Percentiles rank a stretch among this genome's conserved stretches.
phyloP scores from a whole-genome alignment of 1,284 basidiomycete genomes.

The Marasmius sp. region DNA sequence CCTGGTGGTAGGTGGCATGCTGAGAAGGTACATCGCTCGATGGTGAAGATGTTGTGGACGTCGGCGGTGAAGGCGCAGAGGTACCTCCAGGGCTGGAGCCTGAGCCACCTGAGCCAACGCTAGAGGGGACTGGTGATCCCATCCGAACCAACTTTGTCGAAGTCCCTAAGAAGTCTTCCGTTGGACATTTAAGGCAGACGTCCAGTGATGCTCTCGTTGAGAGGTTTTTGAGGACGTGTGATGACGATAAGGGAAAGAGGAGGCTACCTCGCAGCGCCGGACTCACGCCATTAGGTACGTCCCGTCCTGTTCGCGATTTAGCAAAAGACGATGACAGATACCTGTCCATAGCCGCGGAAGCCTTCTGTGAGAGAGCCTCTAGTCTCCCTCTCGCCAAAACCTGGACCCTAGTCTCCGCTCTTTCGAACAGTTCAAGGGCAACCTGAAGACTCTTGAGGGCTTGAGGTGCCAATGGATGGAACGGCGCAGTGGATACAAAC shows the following conservation, averaged over 20 bases:
- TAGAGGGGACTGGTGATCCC: conserved; percentile 6
- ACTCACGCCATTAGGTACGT: neutral
- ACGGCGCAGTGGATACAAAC: conserved; percentile 21
- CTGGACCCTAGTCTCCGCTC: conserved; percentile 17
- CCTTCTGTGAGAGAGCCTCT: conserved; percentile 14
- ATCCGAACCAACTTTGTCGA: conserved; percentile 21
- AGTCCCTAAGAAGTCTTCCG: conserved; percentile 21
- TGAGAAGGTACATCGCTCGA: neutral
- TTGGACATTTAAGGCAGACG: conserved; percentile 17
- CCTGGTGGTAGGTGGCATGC: neutral
- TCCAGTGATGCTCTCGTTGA: conserved; percentile 15
- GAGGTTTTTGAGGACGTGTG: neutral
- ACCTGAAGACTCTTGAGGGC: conserved; percentile 21
- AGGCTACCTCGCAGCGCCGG: no score
- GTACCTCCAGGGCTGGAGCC: neutral
- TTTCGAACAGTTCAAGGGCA: conserved; percentile 19
- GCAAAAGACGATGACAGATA: neutral
- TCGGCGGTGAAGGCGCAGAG: neutral
- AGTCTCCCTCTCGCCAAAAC: conserved; percentile 16
- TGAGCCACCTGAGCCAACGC: neutral
- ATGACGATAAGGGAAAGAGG: neutral
- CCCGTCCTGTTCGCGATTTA: conserved; percentile 1
- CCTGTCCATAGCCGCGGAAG: conserved; percentile 17
- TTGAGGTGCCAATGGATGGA: conserved; percentile 20
- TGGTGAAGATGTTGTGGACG: neutral